Evolutionary conservation across 352 stramenopile genomes (phyloP).

Genomic region (Globisporangium paroecandrum): DNA sequence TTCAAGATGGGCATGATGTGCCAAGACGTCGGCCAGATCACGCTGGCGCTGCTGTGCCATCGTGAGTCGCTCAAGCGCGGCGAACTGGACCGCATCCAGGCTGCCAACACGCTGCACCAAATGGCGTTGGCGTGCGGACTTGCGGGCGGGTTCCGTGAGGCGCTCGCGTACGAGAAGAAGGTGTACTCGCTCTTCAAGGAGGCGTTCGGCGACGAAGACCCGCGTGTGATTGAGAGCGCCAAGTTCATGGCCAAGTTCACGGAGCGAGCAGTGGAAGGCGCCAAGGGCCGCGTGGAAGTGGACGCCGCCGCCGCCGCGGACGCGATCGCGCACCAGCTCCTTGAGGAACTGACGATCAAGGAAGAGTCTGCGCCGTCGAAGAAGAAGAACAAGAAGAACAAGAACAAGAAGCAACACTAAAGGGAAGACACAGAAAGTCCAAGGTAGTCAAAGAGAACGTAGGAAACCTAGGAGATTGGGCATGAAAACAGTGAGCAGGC

Average conservation of each 20-base stretch:
- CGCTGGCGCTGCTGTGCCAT: conserved; percentile 85
- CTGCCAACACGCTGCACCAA: conserved; percentile 84
- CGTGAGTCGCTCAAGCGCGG: conserved; percentile 83
- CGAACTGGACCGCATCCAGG: conserved; percentile 84
- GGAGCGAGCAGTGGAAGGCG: conserved; percentile 82
- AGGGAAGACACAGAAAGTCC: neutral
- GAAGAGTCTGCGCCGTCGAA: conserved; percentile 37
- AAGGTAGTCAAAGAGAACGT: neutral
- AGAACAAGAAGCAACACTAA: conserved; percentile 64
- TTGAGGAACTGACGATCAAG: conserved; percentile 78
- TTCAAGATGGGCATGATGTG: conserved; percentile 95
- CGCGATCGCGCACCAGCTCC: conserved; percentile 68
- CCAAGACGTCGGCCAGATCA: conserved; percentile 86
- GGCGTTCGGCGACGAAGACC: conserved; percentile 75
- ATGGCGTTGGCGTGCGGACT: conserved; percentile 82
- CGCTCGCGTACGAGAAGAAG: conserved; percentile 88
- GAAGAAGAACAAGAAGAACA: conserved; percentile 71
- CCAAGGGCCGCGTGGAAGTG: conserved; percentile 74
- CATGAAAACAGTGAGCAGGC: neutral
- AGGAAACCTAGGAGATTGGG: conserved; percentile 1
- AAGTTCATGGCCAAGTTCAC: conserved; percentile 88
- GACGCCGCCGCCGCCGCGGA: conserved; percentile 75
- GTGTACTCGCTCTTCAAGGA: conserved; percentile 83
- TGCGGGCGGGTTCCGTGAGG: conserved; percentile 79
- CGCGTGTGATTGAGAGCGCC: conserved; percentile 71